Conservation (phyloP, 805 yeast species). For the Lachancea sp. region DNA sequence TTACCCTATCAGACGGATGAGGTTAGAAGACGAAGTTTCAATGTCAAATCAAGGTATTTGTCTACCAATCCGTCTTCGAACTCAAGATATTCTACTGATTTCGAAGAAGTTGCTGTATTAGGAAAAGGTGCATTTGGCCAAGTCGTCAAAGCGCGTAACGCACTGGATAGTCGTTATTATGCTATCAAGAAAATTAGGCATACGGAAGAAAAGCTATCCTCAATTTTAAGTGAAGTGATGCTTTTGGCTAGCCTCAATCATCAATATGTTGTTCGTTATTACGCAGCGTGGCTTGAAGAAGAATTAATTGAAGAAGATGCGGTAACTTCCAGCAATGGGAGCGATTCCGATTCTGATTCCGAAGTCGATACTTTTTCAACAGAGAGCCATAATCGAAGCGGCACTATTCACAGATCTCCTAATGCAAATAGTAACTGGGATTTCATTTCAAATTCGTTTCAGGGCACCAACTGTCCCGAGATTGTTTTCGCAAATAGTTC, state of each 20-base stretch:
- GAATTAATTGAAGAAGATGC: constrained; percentile 38
- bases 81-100: constrained; percentile 86
- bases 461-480: constrained; percentile 42
- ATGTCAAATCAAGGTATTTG: constrained; percentile 34
- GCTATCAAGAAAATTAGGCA: constrained; percentile 91
- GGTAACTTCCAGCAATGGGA: constrained; percentile 25
- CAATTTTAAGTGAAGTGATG: constrained; percentile 85
- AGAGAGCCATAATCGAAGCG: background rate
- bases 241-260: constrained; percentile 86
- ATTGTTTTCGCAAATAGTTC: constrained; percentile 45
- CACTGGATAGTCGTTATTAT: constrained; percentile 89
- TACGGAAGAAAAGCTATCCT: constrained; percentile 68
- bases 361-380: background rate
- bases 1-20: constrained; percentile 8
- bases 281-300: constrained; percentile 96
- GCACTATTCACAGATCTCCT: constrained; percentile 27
- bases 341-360: constrained; percentile 8
- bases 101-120: constrained; percentile 84
- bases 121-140: constrained; percentile 98
- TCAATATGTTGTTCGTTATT: constrained; percentile 92
- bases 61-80: constrained; percentile 26
- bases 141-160: constrained; percentile 92
- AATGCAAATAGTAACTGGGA: constrained; percentile 42
- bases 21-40: constrained; percentile 37
- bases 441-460: constrained; percentile 59